Base-by-base conservation (phyloP, 345 rosid genomes). In the Dipteronia dyeriana region DNA sequence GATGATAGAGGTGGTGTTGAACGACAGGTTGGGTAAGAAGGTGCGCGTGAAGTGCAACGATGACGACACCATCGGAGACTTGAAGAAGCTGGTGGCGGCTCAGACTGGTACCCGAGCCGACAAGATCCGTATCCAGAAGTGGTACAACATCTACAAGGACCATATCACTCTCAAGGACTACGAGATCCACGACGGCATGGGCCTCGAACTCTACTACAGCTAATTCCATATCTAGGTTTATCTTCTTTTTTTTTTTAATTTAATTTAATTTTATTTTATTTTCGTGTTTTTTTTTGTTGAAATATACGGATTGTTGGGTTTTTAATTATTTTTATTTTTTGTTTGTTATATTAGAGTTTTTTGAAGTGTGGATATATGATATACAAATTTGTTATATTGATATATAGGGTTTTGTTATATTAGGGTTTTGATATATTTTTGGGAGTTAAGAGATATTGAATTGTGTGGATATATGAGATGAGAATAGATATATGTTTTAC, bases 141-240 rank as follows among this genome's bases (percentile, higher is more conserved):
- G 91, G 91, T 90, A 88, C 84, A 85, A 77, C 74, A 85, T 90
- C 80, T 88, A 90, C 83, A 88, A 88, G 85, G 97, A 90, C 82
- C 96, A 91, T 71, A 91, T 91, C 76, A 90, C 97, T 73, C 96
- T 90, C 56, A 82, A 83, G 82, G 96, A 91, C 82, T 90, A 91
- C 84, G 94, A 91, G 84, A 87, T 91, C 68, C 96, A 91, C 49
- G 94, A 91, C 23, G 97, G 94, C 76, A 91, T 90, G 94, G 97
- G 94, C 62, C 97, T 90, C 80, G 92, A 90, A 86, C 92, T 91
- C 79, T 90, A 90, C 85, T 90, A 90, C 81, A 91, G 85, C 70
- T 91, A 80, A 88, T 53, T 20, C 25, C 8, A 31, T 34, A 3
- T 9, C 39, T 45, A 61, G 68, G 68, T 41, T 17, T 11, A 13